Percentiles rank a stretch among this genome's conserved stretches.
These are phyloP conservation scores for Solanum chacoense DNA, from an alignment of 305 asterid species.

Conservation along the genomic window DNA sequence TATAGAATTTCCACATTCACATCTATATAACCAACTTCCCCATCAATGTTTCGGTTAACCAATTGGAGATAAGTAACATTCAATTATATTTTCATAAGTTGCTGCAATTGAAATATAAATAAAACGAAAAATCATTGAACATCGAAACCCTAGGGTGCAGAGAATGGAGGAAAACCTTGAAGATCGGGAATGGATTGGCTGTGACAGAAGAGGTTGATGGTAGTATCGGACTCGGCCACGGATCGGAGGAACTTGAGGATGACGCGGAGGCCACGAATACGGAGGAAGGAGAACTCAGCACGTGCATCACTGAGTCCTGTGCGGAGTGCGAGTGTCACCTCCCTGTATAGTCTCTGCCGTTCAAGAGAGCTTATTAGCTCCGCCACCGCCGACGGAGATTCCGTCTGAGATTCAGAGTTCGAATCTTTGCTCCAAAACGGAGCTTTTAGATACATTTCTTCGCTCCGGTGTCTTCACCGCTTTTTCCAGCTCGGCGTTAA, in stretches of 20 bases:
- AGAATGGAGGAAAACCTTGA: slow-evolving; percentile 37
- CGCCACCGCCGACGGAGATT: slow-evolving; percentile 42
- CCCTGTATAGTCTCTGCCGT: slow-evolving; percentile 62
- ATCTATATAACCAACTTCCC: neutral
- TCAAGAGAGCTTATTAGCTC: slow-evolving; percentile 77
- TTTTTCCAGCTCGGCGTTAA: neutral
- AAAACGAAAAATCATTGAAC: neutral
- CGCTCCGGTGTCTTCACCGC: neutral
- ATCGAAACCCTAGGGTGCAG: neutral
- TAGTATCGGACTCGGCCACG: slow-evolving; percentile 61
- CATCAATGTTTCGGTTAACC: neutral
- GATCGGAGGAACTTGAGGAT: slow-evolving; percentile 79
- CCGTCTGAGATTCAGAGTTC: slow-evolving; percentile 24
- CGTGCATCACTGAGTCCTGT: slow-evolving; percentile 74
- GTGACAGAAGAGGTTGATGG: slow-evolving; percentile 59
- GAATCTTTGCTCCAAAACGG: slow-evolving; percentile 69
- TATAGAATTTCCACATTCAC: neutral
- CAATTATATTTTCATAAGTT: neutral
- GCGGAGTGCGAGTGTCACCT: slow-evolving; percentile 79
- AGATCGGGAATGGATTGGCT: slow-evolving; percentile 72
- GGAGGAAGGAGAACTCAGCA: slow-evolving; percentile 90
- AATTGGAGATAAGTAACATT: neutral
- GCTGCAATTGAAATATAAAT: neutral
- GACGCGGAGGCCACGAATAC: slow-evolving; percentile 64
- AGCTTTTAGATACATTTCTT: slow-evolving; percentile 55